Base-by-base conservation (phyloP, 805 yeast genomes). In the Pichia insulana region DNA sequence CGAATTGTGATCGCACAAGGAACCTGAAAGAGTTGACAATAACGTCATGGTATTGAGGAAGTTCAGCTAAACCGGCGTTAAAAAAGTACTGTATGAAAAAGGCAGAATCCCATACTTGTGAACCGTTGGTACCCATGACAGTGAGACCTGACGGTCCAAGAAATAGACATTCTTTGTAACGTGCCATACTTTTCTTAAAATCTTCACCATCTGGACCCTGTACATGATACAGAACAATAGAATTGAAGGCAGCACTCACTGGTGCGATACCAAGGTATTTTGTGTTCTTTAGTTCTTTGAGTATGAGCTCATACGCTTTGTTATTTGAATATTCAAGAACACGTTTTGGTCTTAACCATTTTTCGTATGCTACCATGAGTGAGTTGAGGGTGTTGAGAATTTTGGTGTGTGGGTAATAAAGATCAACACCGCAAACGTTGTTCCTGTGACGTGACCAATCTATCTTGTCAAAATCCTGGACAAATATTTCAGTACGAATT, bases 41-140 rank as follows among this genome's bases (percentile, higher is more conserved):
- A 51, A 77, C 67, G 7, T 75, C 74, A 36, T 74, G 75, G 58
- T 75, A 86, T 57, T 80, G 78, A 1, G 83, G 79, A 28, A 68
- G 52, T 25, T 78, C 82, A 3, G 85, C 89, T 30, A 89, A 62
- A 0, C 95, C 96, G 0, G 95, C 84, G 54, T 74, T 67, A 46
- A 86, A 79, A 48, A 77, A 73, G 54, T 86, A 85, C 57, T 92
- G 98, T 20, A 92, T 69, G 43, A 85, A 83, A 65, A 92, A 90
- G 0, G 97, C 89, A 22, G 81, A 80, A 61, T 92, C 99, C 98
- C 99, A 92, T 1, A 83, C 89, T 63, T 92, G 99, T 0, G 85
- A 86, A 19, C 99, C 99, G 61, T 92, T 92, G 0, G 99, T 92
- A 2, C 99, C 99, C 85, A 83, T 86, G 43, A 86, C 83, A 2